Conservation (phyloP, 306 rosid genomes). For the Corylus avellana region DNA sequence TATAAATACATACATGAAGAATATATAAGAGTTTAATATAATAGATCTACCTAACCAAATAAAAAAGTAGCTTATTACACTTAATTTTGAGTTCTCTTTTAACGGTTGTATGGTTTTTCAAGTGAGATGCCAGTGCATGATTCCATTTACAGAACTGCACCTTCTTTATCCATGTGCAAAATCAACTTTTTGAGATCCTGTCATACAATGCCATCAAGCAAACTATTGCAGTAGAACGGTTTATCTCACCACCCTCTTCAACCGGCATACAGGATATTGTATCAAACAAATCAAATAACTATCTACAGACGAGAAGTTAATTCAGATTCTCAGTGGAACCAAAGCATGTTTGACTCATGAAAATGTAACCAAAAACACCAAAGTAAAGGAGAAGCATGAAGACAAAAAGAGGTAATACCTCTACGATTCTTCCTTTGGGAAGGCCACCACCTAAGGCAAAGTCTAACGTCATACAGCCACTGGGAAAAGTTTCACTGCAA, state of each 20-base stretch:
- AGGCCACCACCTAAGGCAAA: conserved; percentile 98
- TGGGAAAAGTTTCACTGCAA: conserved; percentile 95
- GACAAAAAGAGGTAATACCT: conserved; percentile 49
- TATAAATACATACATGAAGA: no score
- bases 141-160: no score
- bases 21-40: no score
- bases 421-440: conserved; percentile 96
- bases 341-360: neutral
- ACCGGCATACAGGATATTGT: neutral
- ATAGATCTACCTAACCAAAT: no score
- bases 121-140: no score
- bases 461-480: conserved; percentile 96
- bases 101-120: no score
- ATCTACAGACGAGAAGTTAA: neutral
- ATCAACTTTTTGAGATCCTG: no score
- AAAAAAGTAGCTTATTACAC: no score
- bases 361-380: conserved; percentile 7
- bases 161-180: no score
- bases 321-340: neutral
- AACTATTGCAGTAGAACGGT: neutral
- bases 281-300: neutral
- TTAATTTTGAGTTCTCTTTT: no score
- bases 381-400: neutral
- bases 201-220: neutral
- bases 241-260: neutral